phyloP scores from a whole-genome alignment of 805 yeast species.

The Saccharomycopsis javanensis region DNA sequence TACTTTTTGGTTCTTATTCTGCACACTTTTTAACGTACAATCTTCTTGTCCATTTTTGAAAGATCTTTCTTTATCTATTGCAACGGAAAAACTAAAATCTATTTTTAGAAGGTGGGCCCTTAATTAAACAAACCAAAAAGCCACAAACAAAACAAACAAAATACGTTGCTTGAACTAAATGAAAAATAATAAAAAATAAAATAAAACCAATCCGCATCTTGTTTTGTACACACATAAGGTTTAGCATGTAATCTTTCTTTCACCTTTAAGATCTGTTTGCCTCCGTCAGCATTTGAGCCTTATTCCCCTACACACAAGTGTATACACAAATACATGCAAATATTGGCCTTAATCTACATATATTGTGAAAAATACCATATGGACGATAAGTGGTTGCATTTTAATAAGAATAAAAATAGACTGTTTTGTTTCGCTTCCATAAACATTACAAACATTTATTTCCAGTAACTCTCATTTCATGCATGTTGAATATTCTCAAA shows the following conservation, averaged over 20 bases:
- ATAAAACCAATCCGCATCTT: neutral
- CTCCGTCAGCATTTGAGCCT: too few species aligned
- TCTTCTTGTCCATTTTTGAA: neutral
- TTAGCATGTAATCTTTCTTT: too few species aligned
- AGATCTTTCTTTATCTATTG: neutral
- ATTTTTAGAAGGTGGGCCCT: conserved; percentile 2
- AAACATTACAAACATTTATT: neutral
- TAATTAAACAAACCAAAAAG: neutral
- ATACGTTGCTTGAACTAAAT: too few species aligned
- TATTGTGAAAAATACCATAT: neutral
- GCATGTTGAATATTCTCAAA: neutral
- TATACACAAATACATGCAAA: neutral
- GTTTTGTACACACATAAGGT: neutral
- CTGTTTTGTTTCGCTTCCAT: neutral
- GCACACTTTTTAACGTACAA: too few species aligned
- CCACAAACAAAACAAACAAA: neutral
- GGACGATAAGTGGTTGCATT: neutral
- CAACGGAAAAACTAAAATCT: neutral
- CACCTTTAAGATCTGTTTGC: too few species aligned
- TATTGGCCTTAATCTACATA: neutral
- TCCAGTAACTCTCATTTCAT: neutral
- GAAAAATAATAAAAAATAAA: too few species aligned
- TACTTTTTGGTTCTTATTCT: neutral
- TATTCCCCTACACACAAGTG: too few species aligned
- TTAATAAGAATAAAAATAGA: neutral